phyloP scores from a whole-genome alignment of 257 asterid genomes.

The Schizonepeta tenuifolia region DNA sequence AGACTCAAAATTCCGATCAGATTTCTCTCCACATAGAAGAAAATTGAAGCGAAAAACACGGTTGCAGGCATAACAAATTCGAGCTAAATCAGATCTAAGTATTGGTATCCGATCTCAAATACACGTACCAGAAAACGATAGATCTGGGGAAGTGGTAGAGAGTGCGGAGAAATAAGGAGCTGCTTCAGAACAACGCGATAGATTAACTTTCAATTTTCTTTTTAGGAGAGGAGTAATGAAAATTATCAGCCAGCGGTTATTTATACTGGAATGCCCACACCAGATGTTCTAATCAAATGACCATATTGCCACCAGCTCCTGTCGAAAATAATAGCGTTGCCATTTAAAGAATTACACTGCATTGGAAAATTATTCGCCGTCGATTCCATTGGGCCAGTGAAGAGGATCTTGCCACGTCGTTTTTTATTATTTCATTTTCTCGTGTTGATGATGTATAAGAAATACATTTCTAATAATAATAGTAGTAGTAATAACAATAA shows the following conservation, averaged over 20 bases:
- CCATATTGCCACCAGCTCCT: slow-evolving; percentile 15
- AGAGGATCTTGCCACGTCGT: slow-evolving; percentile 36
- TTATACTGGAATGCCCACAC: slow-evolving; percentile 30
- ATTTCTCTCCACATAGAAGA: background rate
- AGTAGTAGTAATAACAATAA: too few relatives aligned
- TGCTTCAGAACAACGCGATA: slow-evolving; percentile 43
- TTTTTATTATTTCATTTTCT: background rate
- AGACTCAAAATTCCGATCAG: slow-evolving; percentile 30
- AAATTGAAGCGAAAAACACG: slow-evolving; percentile 9
- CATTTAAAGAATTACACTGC: slow-evolving; percentile 33
- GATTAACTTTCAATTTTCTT: slow-evolving; percentile 20
- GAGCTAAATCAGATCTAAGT: slow-evolving; percentile 30
- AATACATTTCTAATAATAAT: too few relatives aligned
- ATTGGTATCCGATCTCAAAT: slow-evolving; percentile 27
- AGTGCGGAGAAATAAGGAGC: slow-evolving; percentile 36
- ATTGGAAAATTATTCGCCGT: slow-evolving; percentile 23
- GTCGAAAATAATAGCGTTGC: slow-evolving; percentile 26
- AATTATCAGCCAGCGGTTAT: slow-evolving; percentile 24
- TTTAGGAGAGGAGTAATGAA: slow-evolving; percentile 2
- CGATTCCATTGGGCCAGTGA: slow-evolving; percentile 27
- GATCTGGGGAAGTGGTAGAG: slow-evolving; percentile 38
- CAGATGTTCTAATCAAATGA: slow-evolving; percentile 7
- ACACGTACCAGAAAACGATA: slow-evolving; percentile 38
- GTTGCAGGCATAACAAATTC: background rate
- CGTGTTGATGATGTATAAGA: background rate